Evolutionary conservation across 352 stramenopile species (phyloP).

Genomic region (Phytophthora citrophthora): DNA sequence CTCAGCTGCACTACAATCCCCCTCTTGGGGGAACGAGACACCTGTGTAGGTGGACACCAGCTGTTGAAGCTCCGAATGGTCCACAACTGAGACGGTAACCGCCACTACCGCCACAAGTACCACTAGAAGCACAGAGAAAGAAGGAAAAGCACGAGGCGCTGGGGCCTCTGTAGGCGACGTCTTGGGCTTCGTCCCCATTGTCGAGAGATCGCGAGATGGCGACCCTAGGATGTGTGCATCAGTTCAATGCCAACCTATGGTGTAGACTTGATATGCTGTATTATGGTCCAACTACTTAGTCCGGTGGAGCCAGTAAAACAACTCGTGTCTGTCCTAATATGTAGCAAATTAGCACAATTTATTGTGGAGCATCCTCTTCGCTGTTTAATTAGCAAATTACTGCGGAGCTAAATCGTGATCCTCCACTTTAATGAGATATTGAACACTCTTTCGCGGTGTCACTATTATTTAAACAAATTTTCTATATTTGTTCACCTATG

Average conservation of each 20-base stretch:
- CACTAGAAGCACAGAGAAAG: constrained; percentile 27
- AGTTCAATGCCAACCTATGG: neutral
- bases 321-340: too few relatives aligned
- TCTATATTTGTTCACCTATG: too few relatives aligned
- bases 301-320: too few relatives aligned
- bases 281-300: neutral
- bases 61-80: constrained; percentile 31
- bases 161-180: neutral
- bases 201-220: neutral
- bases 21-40: constrained; percentile 1
- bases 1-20: constrained; percentile 46
- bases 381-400: too few relatives aligned
- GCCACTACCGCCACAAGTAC: constrained; percentile 35
- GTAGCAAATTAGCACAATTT: too few relatives aligned
- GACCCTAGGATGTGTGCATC: neutral
- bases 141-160: constrained; percentile 9
- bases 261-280: neutral
- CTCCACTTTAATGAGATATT: too few relatives aligned
- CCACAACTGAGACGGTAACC: constrained; percentile 22
- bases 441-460: too few relatives aligned
- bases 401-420: too few relatives aligned
- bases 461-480: too few relatives aligned
- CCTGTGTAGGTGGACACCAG: constrained; percentile 33
- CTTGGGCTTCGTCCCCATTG: constrained; percentile 12
- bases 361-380: too few relatives aligned